phyloP scores from a whole-genome alignment of 1,284 basidiomycete genomes.

The Papiliotrema fonsecae region DNA sequence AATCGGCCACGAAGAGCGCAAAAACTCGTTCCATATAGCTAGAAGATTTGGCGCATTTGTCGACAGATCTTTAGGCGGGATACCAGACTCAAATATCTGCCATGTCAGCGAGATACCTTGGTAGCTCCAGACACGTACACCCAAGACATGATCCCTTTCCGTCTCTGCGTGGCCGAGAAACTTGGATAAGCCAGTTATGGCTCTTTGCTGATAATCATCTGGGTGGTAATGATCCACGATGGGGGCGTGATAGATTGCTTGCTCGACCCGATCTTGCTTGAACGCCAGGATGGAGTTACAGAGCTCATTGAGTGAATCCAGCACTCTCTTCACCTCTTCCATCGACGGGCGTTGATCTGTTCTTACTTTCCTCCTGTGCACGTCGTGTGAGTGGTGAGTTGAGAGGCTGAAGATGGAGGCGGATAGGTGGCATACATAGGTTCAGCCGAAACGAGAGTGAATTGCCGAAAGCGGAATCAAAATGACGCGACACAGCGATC shows the following conservation, averaged over 20 bases:
- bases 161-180: conserved; percentile 26
- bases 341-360: neutral
- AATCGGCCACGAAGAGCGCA: conserved; percentile 25
- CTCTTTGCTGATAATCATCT: conserved; percentile 25
- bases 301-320: conserved; percentile 1
- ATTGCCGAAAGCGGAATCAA: neutral
- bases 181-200: conserved; percentile 30
- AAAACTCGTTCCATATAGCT: conserved; percentile 41
- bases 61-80: conserved; percentile 24
- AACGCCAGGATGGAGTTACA: conserved; percentile 10
- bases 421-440: neutral
- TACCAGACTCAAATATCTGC: conserved; percentile 13
- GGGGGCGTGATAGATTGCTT: conserved; percentile 26
- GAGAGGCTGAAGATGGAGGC: neutral
- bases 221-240: conserved; percentile 41
- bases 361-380: neutral
- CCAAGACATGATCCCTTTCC: conserved; percentile 30
- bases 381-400: neutral
- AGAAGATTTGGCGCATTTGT: conserved; percentile 35
- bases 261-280: conserved; percentile 9
- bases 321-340: neutral
- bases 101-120: neutral
- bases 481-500: neutral
- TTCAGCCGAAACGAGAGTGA: neutral
- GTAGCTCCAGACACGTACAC: conserved; percentile 13